Evolutionary conservation across 306 rosid species (phyloP), one percentile per base, ranked within the genome.

Genomic region (Trifolium repens): DNA sequence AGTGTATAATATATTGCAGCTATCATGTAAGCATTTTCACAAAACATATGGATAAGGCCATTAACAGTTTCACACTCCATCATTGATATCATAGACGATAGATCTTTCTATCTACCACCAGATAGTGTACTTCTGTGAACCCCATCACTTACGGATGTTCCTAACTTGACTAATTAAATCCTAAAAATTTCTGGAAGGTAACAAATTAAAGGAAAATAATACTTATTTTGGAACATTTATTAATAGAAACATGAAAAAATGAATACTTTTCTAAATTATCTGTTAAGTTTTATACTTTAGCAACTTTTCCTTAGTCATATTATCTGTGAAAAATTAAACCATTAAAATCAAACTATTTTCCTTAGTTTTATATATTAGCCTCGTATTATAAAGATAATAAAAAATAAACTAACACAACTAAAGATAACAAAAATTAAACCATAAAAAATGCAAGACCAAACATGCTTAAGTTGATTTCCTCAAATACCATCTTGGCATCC

Each of bases 11-110:
- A 69, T 11, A 35, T 67, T 62, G 64, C 62, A 71, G 26, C 16
- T 55, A 71, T 32, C 15, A 67, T 54, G 10, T 27, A 17, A 78
- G 55, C n/a, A 74, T 67, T 83, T 34, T 59, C 61, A 35, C 34
- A 17, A 59, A 75, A 65, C 59, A 49, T 34, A 47, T 47, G 69
- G n/a, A 55, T 64, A 22, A 59, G 67, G 12, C 5, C 40, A 52
- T 39, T 53, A 47, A 24, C 63, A 55, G 34, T 27, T 30, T 53
- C 55, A 16, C 63, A 46, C 35, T 37, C 60, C 65, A 19, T 7
- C 61, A 50, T 47, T 54, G 63, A 63, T 58, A 62, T 72, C 12
- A 69, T 11, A 63, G 34, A 62, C 69, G 12, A 69, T 11, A 63
- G 17, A 77, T 65, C 13, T 69, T 71, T 64, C 61, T 44, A 55